Percentiles rank a stretch among this genome's conserved stretches.
phyloP scores from a whole-genome alignment of 2,329 filamentous ascomycete genomes.

The Fusarium sterilihyphosum region DNA sequence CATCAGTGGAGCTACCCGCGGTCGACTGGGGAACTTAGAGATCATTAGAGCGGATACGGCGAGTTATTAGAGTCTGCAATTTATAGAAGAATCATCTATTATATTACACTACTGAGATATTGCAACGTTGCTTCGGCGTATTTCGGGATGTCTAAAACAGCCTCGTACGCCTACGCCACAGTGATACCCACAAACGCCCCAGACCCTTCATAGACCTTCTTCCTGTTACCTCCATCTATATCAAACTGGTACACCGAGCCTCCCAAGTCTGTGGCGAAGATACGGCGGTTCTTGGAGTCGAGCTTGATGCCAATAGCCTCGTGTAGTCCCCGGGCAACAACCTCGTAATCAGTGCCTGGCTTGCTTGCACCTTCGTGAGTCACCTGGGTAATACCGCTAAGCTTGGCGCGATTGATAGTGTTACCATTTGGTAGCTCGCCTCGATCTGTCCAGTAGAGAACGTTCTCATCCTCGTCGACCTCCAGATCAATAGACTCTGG shows the following conservation, averaged over 20 bases:
- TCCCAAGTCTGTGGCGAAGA: neutral
- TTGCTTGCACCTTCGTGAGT: rapidly evolving
- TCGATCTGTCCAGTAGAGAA: neutral
- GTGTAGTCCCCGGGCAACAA: neutral
- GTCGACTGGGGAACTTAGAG: too few relatives aligned
- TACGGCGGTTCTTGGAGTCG: rapidly evolving
- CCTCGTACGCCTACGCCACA: too few relatives aligned
- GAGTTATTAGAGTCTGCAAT: too few relatives aligned
- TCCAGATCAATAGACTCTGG: slow-evolving; percentile 1
- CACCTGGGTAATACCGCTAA: rapidly evolving
- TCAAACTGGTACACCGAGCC: slow-evolving; percentile 7
- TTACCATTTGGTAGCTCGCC: neutral
- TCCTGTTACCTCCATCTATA: neutral
- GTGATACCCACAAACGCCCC: neutral
- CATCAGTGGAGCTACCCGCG: too few relatives aligned
- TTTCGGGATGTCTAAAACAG: too few relatives aligned
- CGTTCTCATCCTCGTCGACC: neutral
- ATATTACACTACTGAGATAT: too few relatives aligned
- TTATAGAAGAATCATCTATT: too few relatives aligned
- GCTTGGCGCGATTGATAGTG: neutral
- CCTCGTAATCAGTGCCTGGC: neutral
- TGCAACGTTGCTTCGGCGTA: too few relatives aligned
- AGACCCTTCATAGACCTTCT: neutral
- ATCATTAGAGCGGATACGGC: too few relatives aligned
- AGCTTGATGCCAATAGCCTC: slow-evolving; percentile 1